Conservation (phyloP, 2,329 filamentous ascomycete species). For the Trichoderma koningii region DNA sequence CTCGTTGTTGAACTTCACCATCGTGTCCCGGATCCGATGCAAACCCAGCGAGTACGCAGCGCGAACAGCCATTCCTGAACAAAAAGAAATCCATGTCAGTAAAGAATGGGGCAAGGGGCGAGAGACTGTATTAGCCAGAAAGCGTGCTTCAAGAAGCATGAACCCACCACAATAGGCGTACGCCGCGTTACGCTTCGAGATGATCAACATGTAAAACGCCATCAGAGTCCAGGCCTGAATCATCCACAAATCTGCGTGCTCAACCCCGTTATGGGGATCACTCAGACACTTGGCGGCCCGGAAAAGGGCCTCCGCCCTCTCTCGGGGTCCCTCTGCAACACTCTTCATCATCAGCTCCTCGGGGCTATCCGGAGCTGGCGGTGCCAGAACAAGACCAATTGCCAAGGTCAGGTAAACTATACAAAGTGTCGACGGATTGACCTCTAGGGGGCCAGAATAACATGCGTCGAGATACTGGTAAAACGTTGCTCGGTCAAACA, state of each 20-base stretch:
- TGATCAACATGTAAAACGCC: slow-evolving; percentile 63
- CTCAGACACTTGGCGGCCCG: slow-evolving; percentile 57
- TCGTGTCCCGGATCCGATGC: slow-evolving; percentile 59
- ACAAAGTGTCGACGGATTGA: slow-evolving; percentile 57
- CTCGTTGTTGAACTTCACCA: slow-evolving; percentile 50
- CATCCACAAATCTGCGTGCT: slow-evolving; percentile 66
- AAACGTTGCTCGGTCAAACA: slow-evolving; percentile 58
- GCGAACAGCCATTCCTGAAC: slow-evolving; percentile 61
- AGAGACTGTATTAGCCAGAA: neutral
- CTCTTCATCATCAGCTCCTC: slow-evolving; percentile 55
- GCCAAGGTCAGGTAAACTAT: slow-evolving; percentile 64
- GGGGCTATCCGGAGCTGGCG: slow-evolving; percentile 50
- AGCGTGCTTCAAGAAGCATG: neutral
- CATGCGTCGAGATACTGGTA: slow-evolving; percentile 52
- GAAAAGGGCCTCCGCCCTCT: slow-evolving; percentile 65
- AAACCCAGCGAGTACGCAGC: slow-evolving; percentile 64
- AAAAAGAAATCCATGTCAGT: neutral
- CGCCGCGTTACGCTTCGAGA: slow-evolving; percentile 64
- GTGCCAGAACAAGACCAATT: slow-evolving; percentile 61
- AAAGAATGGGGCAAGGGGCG: neutral
- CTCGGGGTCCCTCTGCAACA: slow-evolving; percentile 50
- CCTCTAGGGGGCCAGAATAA: slow-evolving; percentile 55
- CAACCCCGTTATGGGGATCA: slow-evolving; percentile 51
- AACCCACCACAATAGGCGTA: slow-evolving; percentile 61
- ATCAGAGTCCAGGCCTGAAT: slow-evolving; percentile 65